These are phyloP conservation scores for Neurospora hispaniola DNA, from an alignment of 495 filamentous ascomycete genomes.

Conservation along the genomic window DNA sequence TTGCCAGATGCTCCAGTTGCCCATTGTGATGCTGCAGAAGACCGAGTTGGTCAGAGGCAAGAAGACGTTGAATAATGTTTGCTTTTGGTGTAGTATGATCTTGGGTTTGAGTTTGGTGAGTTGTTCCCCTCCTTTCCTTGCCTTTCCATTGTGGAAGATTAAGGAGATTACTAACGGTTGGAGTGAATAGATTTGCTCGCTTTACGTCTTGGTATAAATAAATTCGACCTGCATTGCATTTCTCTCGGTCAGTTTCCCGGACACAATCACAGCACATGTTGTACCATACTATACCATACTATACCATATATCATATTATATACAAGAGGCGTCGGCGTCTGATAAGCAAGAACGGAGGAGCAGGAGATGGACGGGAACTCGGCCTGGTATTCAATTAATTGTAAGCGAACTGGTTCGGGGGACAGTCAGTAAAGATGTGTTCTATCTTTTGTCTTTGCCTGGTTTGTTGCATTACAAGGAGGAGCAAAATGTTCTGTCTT, in stretches of 20 bases:
- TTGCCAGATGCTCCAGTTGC: slow-evolving; percentile 92
- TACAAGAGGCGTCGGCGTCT: neutral
- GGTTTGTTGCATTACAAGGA: too few species aligned
- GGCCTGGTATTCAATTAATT: neutral
- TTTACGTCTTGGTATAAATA: slow-evolving; percentile 37
- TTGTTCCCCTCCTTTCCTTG: slow-evolving; percentile 4
- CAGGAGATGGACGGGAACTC: neutral
- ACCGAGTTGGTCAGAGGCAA: slow-evolving; percentile 62
- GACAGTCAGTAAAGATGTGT: too few species aligned
- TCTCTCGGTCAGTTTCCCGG: neutral
- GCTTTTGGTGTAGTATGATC: slow-evolving; percentile 96
- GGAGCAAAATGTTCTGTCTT: too few species aligned
- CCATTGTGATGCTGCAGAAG: slow-evolving; percentile 83
- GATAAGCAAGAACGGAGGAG: neutral
- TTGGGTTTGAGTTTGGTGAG: slow-evolving; percentile 76
- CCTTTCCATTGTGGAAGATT: neutral
- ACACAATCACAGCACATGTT: neutral
- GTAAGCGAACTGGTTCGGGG: neutral
- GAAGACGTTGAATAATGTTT: slow-evolving; percentile 76
- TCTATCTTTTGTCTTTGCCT: too few species aligned
- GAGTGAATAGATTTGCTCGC: slow-evolving; percentile 38
- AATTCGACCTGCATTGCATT: neutral
- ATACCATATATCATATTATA: neutral
- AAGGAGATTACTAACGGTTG: slow-evolving; percentile 3
- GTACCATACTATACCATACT: too few species aligned